Percentiles rank a stretch among this genome's conserved stretches.
phyloP scores from a whole-genome alignment of 2,329 filamentous ascomycete genomes.

The Geosmithia flava region DNA sequence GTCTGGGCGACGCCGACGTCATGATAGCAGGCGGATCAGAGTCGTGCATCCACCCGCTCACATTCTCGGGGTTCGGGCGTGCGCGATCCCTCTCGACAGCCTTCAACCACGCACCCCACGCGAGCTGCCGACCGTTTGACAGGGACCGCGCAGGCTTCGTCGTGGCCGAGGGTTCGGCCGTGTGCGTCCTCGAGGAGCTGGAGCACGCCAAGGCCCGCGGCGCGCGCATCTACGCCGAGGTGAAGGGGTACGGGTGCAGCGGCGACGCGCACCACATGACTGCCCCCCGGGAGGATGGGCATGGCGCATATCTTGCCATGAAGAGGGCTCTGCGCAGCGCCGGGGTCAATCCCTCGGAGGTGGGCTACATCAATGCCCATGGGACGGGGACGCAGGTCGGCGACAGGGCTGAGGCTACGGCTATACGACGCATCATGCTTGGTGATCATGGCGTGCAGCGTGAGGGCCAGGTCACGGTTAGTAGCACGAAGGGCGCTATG shows the following conservation, averaged over 20 bases:
- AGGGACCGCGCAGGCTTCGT: slow-evolving; percentile 72
- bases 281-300: slow-evolving; percentile 70
- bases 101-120: slow-evolving; percentile 59
- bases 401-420: slow-evolving; percentile 76
- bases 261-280: slow-evolving; percentile 93
- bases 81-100: slow-evolving; percentile 74
- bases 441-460: slow-evolving; percentile 53
- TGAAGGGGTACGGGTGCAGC: slow-evolving; percentile 81
- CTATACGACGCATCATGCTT: slow-evolving; percentile 67
- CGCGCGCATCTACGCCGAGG: slow-evolving; percentile 76
- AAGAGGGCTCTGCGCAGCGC: slow-evolving; percentile 66
- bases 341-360: slow-evolving; percentile 49
- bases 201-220: slow-evolving; percentile 73
- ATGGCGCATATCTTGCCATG: slow-evolving; percentile 78
- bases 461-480: slow-evolving; percentile 62
- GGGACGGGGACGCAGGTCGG: slow-evolving; percentile 81
- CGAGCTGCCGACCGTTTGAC: slow-evolving; percentile 82
- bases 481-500: slow-evolving; percentile 86
- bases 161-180: slow-evolving; percentile 81
- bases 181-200: slow-evolving; percentile 79
- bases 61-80: slow-evolving; percentile 82
- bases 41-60: slow-evolving; percentile 88
- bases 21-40: slow-evolving; percentile 96
- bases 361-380: slow-evolving; percentile 94
- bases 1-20: slow-evolving; percentile 81